Evolutionary conservation across 768 basidiomycete genomes (phyloP), one percentile per base, ranked within the genome.

Genomic region (Trametes gibbosa): DNA sequence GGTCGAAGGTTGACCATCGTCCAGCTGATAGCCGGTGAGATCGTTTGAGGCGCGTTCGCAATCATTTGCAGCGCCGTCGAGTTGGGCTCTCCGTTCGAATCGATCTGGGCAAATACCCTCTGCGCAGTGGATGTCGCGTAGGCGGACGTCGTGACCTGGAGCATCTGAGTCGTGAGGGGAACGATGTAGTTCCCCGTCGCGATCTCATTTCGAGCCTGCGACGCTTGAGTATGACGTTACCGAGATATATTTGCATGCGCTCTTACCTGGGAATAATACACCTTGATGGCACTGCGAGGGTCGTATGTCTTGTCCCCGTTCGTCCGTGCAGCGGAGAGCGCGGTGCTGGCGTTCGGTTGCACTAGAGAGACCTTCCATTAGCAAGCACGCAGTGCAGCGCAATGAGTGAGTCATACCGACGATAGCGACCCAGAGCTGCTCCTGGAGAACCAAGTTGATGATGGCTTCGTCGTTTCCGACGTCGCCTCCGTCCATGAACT

Each of bases 381-480:
- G 41, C 2, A 5, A 21, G 8, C n/a, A 14, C 34, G 21, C 12
- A 21, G 37, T 0, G 23, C 5, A 46, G 41, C 8, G 41, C n/a
- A 19, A 21, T 35, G 24, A 24, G 4, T 2, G 42, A 27, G 14
- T 66, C 74, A 53, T 51, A 75, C 74, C 68, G 46, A 78, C 75
- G 7, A 81, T 70, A 3, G 75, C 75, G 7, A 74, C 73, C 79
- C 79, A 81, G 1, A 68, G 69, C 3, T 70, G 66, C 47, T 79
- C 74, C 19, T 78, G 62, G 4, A 76, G 59, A 3, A 81, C 63
- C 34, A 71, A 69, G 8, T 72, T 16, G 13, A 66, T 69, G 41
- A 80, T 66, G 40, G 67, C 66, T 3, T 69, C 61, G 48, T 72
- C 63, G 16, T 65, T 67, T 0, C 72, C 67, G n/a, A 66, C 63